Conservation (phyloP, 1,284 basidiomycete species). For the Hemileccinum hortonii region DNA sequence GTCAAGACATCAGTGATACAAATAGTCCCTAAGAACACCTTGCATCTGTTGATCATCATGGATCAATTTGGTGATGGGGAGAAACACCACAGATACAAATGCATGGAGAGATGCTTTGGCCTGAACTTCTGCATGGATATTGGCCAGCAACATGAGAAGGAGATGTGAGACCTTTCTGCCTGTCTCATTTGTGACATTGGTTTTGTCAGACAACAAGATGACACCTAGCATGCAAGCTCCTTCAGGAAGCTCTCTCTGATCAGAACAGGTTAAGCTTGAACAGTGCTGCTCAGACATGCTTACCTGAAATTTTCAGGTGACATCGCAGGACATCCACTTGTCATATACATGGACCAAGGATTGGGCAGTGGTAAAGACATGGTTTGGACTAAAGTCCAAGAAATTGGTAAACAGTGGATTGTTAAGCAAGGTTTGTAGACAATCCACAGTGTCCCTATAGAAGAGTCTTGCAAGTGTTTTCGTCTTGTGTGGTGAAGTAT, state of each 20-base stretch:
- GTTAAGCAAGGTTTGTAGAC: not conserved
- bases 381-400: not conserved
- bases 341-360: not conserved
- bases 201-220: constrained; percentile 30
- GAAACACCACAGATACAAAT: constrained; percentile 29
- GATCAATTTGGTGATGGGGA: constrained; percentile 34
- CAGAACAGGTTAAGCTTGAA: no score
- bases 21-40: constrained; percentile 8
- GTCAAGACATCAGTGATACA: constrained; percentile 33
- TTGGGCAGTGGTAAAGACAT: not conserved
- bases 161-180: constrained; percentile 34
- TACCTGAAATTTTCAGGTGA: constrained; percentile 8
- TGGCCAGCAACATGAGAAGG: constrained; percentile 33
- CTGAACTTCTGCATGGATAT: constrained; percentile 30
- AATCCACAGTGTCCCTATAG: not conserved
- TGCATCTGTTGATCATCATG: not conserved
- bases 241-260: no score
- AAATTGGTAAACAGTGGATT: not conserved
- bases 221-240: constrained; percentile 8
- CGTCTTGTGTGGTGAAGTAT: not conserved
- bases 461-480: not conserved
- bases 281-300: not conserved
- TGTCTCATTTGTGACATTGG: constrained; percentile 34
- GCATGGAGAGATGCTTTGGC: constrained; percentile 29
- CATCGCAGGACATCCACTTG: constrained; percentile 8